phyloP scores from a whole-genome alignment of 2,329 filamentous ascomycete genomes.

The Macrophomina phaseolina region DNA sequence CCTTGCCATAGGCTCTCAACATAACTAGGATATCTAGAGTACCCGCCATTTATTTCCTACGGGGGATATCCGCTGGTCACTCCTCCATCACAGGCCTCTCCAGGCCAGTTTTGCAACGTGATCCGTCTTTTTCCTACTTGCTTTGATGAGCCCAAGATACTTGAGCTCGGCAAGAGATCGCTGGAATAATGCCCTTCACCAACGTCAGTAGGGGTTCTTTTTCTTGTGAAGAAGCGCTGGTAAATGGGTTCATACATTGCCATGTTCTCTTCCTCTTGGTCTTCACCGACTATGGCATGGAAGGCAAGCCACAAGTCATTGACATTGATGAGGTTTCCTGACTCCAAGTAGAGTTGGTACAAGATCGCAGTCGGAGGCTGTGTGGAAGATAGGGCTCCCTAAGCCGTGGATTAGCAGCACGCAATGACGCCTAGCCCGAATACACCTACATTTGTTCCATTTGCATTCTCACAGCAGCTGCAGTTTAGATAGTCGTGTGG shows the following conservation, averaged over 20 bases:
- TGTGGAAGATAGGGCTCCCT: slow-evolving; percentile 59
- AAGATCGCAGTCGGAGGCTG: slow-evolving; percentile 74
- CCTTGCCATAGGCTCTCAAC: too few species aligned
- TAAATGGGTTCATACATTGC: slow-evolving; percentile 38
- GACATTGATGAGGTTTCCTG: slow-evolving; percentile 76
- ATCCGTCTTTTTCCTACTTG: slow-evolving; percentile 88
- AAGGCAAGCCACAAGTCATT: slow-evolving; percentile 83
- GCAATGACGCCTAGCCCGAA: neutral
- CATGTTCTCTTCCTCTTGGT: slow-evolving; percentile 52
- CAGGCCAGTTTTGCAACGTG: slow-evolving; percentile 84
- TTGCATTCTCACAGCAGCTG: slow-evolving; percentile 62
- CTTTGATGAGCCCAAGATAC: slow-evolving; percentile 84
- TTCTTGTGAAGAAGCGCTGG: neutral
- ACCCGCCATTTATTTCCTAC: neutral
- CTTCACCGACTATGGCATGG: slow-evolving; percentile 64
- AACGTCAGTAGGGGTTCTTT: slow-evolving; percentile 31
- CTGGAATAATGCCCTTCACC: slow-evolving; percentile 75
- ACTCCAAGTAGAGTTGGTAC: slow-evolving; percentile 80
- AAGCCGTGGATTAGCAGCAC: neutral
- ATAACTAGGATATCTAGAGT: neutral
- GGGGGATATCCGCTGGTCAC: neutral
- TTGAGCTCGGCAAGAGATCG: slow-evolving; percentile 82
- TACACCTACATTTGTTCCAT: slow-evolving; percentile 29
- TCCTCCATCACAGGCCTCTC: slow-evolving; percentile 70
- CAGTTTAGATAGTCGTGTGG: slow-evolving; percentile 81